Evolutionary conservation across 1,284 basidiomycete genomes (phyloP).

Genomic region (Trichosporon ovoides): DNA sequence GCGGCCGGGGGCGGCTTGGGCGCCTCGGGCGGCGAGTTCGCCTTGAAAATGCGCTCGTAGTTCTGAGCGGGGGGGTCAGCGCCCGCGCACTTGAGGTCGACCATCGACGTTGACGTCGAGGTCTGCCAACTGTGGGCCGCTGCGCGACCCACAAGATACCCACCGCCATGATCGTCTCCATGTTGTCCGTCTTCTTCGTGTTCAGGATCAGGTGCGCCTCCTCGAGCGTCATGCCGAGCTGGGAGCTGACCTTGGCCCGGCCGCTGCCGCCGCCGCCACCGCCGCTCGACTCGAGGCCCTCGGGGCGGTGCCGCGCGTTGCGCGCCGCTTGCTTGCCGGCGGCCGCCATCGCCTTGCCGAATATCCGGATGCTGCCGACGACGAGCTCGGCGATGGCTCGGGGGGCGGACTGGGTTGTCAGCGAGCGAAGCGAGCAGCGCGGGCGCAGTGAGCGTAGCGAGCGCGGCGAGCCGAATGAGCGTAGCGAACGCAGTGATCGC

Average conservation of each 20-base stretch:
- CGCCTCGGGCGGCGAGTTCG: conserved; percentile 64
- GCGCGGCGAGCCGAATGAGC: too few relatives aligned
- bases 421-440: background rate
- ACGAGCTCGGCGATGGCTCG: conserved; percentile 36
- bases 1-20: conserved; percentile 47
- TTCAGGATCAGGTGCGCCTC: conserved; percentile 95
- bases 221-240: conserved; percentile 89
- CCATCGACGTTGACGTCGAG: too few relatives aligned
- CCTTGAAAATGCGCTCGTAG: conserved; percentile 89
- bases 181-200: conserved; percentile 65
- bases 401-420: conserved; percentile 32
- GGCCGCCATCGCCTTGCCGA: conserved; percentile 86
- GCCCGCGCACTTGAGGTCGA: too few relatives aligned
- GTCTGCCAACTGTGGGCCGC: too few relatives aligned
- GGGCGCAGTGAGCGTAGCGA: too few relatives aligned
- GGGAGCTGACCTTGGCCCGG: conserved; percentile 51
- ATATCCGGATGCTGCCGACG: conserved; percentile 36
- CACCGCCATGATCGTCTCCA: conserved; percentile 70
- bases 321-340: conserved; percentile 87
- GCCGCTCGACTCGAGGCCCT: conserved; percentile 39
- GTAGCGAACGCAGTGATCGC: too few relatives aligned
- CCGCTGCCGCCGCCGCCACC: conserved; percentile 27
- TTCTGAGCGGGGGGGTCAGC: conserved; percentile 54
- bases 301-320: conserved; percentile 77
- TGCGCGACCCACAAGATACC: too few relatives aligned